Conservation (phyloP, 495 filamentous ascomycete genomes). For the Hypoxylon subgilvum region DNA sequence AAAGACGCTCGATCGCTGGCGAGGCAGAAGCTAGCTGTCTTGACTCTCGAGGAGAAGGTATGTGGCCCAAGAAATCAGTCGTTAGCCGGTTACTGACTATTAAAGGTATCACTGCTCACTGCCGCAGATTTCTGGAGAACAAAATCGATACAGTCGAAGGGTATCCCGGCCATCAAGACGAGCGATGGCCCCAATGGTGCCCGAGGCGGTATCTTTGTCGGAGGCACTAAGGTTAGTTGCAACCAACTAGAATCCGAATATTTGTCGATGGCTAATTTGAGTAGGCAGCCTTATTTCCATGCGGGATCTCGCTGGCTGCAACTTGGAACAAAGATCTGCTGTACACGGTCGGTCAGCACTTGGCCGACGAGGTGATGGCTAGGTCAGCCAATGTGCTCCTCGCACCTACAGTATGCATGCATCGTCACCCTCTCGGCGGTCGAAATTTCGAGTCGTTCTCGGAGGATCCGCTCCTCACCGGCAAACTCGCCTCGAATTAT, state of each 20-base stretch:
- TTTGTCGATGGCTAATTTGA: constrained; percentile 42
- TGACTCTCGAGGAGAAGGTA: constrained; percentile 64
- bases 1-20: constrained; percentile 47
- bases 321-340: constrained; percentile 79
- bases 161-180: constrained; percentile 73
- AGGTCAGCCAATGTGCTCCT: constrained; percentile 77
- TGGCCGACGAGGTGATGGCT: constrained; percentile 74
- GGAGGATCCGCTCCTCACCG: constrained; percentile 80
- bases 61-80: not conserved
- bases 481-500: constrained; percentile 74
- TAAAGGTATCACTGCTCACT: constrained; percentile 63
- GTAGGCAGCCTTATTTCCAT: constrained; percentile 75
- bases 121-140: constrained; percentile 84
- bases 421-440: constrained; percentile 80
- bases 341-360: constrained; percentile 68
- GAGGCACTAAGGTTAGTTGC: constrained; percentile 63
- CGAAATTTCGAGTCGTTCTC: constrained; percentile 88
- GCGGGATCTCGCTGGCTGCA: constrained; percentile 75
- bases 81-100: constrained; percentile 32
- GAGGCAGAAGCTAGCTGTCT: constrained; percentile 48
- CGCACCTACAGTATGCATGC: constrained; percentile 82
- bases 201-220: constrained; percentile 71
- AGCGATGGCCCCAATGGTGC: constrained; percentile 83
- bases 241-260: too few species aligned
- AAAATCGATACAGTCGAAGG: constrained; percentile 67